A percentile compares a stretch with the other conserved stretches of the same genome.
phyloP scores from a whole-genome alignment of 2,329 filamentous ascomycete species.

The Knufia petricola region DNA sequence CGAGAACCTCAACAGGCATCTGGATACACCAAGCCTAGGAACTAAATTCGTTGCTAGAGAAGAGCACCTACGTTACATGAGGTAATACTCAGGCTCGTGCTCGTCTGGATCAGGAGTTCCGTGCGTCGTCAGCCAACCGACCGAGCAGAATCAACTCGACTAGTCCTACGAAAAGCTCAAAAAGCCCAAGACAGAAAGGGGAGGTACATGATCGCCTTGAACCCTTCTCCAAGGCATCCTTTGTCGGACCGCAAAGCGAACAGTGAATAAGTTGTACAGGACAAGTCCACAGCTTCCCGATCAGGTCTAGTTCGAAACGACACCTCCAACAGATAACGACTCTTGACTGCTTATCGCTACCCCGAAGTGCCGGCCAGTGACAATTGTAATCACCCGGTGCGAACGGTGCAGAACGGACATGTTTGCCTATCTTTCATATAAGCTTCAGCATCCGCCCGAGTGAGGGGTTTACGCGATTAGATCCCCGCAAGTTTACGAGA shows the following conservation, averaged over 20 bases:
- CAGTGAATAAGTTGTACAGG: background rate
- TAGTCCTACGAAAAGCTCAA: too few relatives aligned
- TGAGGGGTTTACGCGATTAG: conserved; percentile 2
- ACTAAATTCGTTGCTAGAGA: too few relatives aligned
- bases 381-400: background rate
- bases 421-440: background rate
- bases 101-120: too few relatives aligned
- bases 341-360: background rate
- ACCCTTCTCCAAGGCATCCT: background rate
- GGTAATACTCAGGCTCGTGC: too few relatives aligned
- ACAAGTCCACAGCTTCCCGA: background rate
- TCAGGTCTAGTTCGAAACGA: background rate
- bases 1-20: too few relatives aligned
- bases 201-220: too few relatives aligned
- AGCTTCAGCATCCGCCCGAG: background rate
- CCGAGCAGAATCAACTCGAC: too few relatives aligned
- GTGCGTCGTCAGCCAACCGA: too few relatives aligned
- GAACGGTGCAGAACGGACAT: background rate
- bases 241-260: background rate
- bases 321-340: background rate
- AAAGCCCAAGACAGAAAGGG: too few relatives aligned
- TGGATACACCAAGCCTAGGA: too few relatives aligned
- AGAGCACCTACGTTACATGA: too few relatives aligned
- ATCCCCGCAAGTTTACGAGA: conserved; percentile 1
- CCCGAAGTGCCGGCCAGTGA: background rate